Percentiles rank a stretch among this genome's conserved stretches.
These are phyloP conservation scores for Aurinia saxatilis DNA, from an alignment of 345 rosid species.

Conservation along the genomic window DNA sequence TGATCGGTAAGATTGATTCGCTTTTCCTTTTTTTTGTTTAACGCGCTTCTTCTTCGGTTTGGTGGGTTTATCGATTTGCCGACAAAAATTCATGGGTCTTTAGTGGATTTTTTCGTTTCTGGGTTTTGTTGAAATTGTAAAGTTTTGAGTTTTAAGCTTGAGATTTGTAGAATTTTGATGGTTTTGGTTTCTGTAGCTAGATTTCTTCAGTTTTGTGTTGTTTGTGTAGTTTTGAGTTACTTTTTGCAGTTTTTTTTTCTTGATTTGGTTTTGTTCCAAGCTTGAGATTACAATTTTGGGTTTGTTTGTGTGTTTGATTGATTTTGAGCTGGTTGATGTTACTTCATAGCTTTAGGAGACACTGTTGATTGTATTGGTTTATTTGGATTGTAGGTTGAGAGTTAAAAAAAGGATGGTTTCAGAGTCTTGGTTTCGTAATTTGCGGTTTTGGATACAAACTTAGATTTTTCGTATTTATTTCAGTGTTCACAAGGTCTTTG, in stretches of 20 bases:
- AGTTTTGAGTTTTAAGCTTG: constrained; percentile 3
- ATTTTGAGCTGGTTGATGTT: too few relatives aligned
- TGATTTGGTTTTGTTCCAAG: neutral
- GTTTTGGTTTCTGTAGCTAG: constrained; percentile 1
- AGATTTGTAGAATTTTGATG: neutral
- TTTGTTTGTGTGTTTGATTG: neutral
- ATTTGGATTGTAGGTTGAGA: constrained; percentile 24
- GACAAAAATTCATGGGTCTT: neutral
- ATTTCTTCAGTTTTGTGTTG: neutral
- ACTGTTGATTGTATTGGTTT: constrained; percentile 1
- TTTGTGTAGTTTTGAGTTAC: neutral
- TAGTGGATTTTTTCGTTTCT: too few relatives aligned
- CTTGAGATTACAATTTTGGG: neutral
- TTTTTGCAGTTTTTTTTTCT: neutral
- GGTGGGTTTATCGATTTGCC: constrained; percentile 9
- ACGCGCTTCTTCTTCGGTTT: constrained; percentile 8
- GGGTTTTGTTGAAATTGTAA: neutral
- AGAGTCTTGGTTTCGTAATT: constrained; percentile 83
- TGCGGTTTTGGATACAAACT: too few relatives aligned
- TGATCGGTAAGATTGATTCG: constrained; percentile 65
- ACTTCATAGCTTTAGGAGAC: neutral
- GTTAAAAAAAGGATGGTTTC: constrained; percentile 76
- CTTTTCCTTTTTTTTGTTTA: neutral
- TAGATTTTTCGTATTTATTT: too few relatives aligned
- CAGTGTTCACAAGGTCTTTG: too few relatives aligned